These are phyloP conservation scores for Yamagishiella unicocca DNA, from an alignment of 139 green algal genomes.

Conservation along the genomic window DNA sequence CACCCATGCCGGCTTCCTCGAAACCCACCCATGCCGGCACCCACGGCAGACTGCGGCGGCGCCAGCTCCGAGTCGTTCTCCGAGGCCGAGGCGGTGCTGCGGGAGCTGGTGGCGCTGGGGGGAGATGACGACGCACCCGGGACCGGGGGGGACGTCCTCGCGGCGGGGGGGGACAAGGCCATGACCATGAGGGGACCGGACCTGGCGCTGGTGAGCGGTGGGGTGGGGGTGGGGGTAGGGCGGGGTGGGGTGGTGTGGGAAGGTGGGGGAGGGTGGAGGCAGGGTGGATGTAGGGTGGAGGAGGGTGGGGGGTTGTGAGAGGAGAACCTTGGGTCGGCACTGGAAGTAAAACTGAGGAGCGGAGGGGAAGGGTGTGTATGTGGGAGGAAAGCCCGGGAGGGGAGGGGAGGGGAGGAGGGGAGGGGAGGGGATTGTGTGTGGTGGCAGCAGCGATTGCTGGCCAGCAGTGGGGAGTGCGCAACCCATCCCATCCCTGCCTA, in stretches of 20 bases:
- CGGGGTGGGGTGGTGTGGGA: not conserved
- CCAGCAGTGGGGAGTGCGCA: too few relatives aligned
- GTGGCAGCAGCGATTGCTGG: too few relatives aligned
- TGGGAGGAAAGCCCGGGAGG: not conserved
- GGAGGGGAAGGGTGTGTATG: not conserved
- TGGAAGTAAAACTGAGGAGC: too few relatives aligned
- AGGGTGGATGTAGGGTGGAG: too few relatives aligned
- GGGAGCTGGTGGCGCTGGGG: not conserved
- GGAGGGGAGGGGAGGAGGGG: not conserved
- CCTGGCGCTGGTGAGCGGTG: constrained; percentile 6
- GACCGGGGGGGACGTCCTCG: not conserved
- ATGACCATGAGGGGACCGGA: constrained; percentile 38
- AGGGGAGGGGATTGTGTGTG: too few relatives aligned
- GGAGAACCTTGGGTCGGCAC: too few relatives aligned
- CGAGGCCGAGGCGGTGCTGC: not conserved
- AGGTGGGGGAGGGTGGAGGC: too few relatives aligned
- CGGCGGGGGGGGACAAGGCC: not conserved
- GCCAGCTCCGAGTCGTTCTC: not conserved
- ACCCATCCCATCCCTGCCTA: too few relatives aligned
- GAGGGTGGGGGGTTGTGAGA: too few relatives aligned
- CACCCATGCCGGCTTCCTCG: too few relatives aligned
- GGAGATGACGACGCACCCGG: not conserved
- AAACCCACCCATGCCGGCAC: too few relatives aligned
- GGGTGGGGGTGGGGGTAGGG: not conserved
- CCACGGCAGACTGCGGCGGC: too few relatives aligned